Percentiles rank a stretch among this genome's conserved stretches.
These are phyloP conservation scores for Candida buenavistaensis DNA, from an alignment of 1,139 yeast genomes.

Conservation along the genomic window DNA sequence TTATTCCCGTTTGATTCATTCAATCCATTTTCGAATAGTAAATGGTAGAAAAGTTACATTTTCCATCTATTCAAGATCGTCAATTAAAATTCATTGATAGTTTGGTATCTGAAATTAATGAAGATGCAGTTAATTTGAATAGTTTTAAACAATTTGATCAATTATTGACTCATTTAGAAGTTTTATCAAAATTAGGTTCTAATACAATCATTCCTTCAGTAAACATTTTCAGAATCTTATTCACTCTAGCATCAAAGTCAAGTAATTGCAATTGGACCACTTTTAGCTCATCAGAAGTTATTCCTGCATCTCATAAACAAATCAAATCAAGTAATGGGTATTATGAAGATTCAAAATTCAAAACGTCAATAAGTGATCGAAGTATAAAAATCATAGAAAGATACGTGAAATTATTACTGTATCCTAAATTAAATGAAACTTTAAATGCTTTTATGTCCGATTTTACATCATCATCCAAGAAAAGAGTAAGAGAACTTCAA, in stretches of 20 bases:
- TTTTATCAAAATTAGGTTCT: conserved; percentile 12
- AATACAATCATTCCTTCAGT: conserved; percentile 22
- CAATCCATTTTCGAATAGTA: too few relatives aligned
- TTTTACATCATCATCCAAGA: conserved; percentile 5
- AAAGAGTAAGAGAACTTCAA: background rate
- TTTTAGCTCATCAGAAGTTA: conserved; percentile 15
- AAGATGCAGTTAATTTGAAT: conserved; percentile 15
- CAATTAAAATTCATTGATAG: conserved; percentile 25
- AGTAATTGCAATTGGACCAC: conserved; percentile 28
- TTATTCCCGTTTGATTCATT: too few relatives aligned
- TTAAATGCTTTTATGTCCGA: conserved; percentile 9
- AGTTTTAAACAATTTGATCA: conserved; percentile 31
- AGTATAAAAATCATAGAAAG: conserved; percentile 17
- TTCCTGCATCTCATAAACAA: conserved; percentile 21
- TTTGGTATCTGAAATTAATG: conserved; percentile 25
- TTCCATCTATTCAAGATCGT: conserved; percentile 5
- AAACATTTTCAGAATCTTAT: conserved; percentile 27
- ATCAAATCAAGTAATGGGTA: conserved; percentile 20
- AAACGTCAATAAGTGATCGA: conserved; percentile 24
- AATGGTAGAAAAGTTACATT: background rate
- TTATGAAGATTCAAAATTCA: conserved; percentile 20
- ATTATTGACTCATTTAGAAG: conserved; percentile 28
- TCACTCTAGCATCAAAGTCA: conserved; percentile 32
- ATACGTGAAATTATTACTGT: conserved; percentile 12
- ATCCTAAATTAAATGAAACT: conserved; percentile 6